Evolutionary conservation across 1,284 basidiomycete species (phyloP), one percentile per base, ranked within the genome.

Genomic region (Naganishia sp.): DNA sequence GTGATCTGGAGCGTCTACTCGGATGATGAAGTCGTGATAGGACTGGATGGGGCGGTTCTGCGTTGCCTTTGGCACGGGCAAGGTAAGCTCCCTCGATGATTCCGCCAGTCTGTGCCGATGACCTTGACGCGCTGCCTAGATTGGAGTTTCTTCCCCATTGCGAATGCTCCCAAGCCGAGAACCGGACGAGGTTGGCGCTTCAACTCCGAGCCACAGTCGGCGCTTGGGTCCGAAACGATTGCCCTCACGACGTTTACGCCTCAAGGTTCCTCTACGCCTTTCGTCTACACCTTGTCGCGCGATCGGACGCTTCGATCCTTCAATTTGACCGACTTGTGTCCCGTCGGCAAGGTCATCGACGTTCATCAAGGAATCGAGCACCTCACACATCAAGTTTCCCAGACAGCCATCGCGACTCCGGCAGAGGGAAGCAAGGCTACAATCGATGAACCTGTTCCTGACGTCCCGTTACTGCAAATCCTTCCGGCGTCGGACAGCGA

Each of bases 291-390:
- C 1, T 83, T 96, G 55, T 92, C 92, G n/a, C 84, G 92, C 65
- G 92, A 96, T 80, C 85, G 88, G 65, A 88, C 88, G 63, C 82
- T 96, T 52, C 85, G 92, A 55, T 83, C 90, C 49, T 97, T 93
- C 92, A 87, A 72, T 55, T 65, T 76, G 44, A 36, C 33, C 6
- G 53, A 57, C 23, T 15, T 52, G 86, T 69, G 85, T 48, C 85
- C 86, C 72, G 82, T 85, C 57, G 87, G 59, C 10, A 55, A 88
- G 33, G 90, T 88, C 75, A 82, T 88, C 4, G 42, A 60, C 43
- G 53, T 55, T 9, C 67, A 52, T 28, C 42, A 46, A 15, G 55
- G 49, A 2, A 52, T 59, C 42, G 61, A 53, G 25, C 39, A 36
- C 4, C 42, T 54, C 18, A 55, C 50, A 11, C 50, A 43, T 11